These are phyloP conservation scores for Scleroderma citrinum DNA, from an alignment of 768 basidiomycete species.

Conservation along the genomic window DNA sequence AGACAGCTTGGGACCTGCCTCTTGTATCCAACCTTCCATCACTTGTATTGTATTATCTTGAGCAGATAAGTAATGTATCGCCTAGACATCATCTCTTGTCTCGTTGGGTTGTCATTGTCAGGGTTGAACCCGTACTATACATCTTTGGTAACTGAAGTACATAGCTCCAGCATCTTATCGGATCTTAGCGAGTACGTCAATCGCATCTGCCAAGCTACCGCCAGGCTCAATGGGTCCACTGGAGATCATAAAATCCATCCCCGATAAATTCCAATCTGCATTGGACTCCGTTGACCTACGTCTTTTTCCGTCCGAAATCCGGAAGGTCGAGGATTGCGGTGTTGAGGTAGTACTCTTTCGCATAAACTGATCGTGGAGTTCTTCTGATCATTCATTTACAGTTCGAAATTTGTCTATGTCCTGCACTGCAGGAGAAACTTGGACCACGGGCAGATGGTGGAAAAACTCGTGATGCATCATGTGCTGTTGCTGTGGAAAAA, in stretches of 20 bases:
- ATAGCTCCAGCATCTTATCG: not conserved
- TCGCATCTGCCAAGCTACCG: too few species aligned
- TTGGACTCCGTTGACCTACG: constrained; percentile 58
- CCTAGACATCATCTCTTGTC: too few species aligned
- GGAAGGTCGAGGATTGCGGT: constrained; percentile 53
- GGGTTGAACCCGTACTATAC: too few species aligned
- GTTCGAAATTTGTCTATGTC: constrained; percentile 86
- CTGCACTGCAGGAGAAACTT: constrained; percentile 79
- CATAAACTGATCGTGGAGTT: constrained; percentile 2
- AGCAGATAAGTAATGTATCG: too few species aligned
- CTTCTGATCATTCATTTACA: constrained; percentile 26
- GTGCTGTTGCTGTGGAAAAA: constrained; percentile 14
- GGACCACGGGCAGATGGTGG: constrained; percentile 41
- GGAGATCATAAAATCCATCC: constrained; percentile 52
- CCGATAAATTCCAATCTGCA: constrained; percentile 53
- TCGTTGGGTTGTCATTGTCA: too few species aligned
- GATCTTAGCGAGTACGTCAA: too few species aligned
- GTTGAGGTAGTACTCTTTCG: constrained; percentile 47
- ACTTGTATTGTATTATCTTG: too few species aligned
- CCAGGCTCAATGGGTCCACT: constrained; percentile 12
- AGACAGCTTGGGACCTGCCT: not conserved
- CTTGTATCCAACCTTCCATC: too few species aligned
- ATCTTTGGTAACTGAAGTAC: too few species aligned
- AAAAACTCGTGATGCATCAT: constrained; percentile 24
- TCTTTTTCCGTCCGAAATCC: constrained; percentile 72